Conservation (phyloP, 805 yeast genomes). For the Komagataella phaffii region DNA sequence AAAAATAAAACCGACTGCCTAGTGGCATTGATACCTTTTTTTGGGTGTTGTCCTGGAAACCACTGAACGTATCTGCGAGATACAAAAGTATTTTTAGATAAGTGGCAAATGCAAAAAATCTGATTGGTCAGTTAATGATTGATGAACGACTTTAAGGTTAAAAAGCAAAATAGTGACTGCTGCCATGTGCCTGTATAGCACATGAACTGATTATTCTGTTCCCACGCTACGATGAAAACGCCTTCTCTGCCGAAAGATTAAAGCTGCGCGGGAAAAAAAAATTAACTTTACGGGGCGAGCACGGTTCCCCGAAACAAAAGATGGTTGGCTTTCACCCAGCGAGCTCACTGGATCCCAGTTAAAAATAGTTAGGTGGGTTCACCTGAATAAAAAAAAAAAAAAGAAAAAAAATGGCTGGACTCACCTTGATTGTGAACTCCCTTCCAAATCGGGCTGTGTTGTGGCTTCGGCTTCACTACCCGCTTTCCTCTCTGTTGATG, state of each 20-base stretch:
- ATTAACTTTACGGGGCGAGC: too few relatives aligned
- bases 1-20: too few relatives aligned
- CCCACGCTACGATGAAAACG: too few relatives aligned
- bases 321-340: too few relatives aligned
- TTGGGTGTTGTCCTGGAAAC: background rate
- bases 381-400: too few relatives aligned
- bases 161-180: too few relatives aligned
- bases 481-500: background rate
- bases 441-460: background rate
- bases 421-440: background rate
- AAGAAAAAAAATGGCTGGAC: background rate
- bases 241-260: background rate
- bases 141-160: background rate
- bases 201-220: background rate
- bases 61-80: background rate
- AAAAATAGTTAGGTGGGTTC: background rate
- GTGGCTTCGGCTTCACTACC: background rate
- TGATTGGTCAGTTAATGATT: background rate
- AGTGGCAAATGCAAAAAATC: background rate
- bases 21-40: background rate
- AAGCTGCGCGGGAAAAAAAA: background rate
- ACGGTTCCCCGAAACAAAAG: too few relatives aligned
- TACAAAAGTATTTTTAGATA: background rate
- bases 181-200: background rate
- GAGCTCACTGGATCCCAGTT: too few relatives aligned